Base-by-base conservation (phyloP, 345 rosid species). In the Ceriops zippeliana region DNA sequence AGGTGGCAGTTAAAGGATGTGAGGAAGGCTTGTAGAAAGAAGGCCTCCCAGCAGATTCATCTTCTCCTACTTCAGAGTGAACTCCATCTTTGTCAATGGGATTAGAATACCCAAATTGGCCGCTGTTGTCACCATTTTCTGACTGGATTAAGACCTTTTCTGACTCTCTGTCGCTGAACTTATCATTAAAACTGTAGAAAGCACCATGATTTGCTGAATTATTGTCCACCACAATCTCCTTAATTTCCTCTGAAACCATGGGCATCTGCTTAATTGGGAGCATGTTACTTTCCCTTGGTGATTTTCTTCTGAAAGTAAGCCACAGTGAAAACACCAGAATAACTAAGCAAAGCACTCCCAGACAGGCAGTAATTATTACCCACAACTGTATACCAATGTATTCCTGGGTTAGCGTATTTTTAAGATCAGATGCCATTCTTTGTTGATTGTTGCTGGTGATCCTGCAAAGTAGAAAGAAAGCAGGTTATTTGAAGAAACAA, bases 171-270 rank as follows among this genome's bases (percentile, higher is more conserved):
- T 93, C 90, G 11, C 74, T 71, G 61, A 76, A 77, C 35, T 86
- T 89, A 49, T 90, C 91, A 72, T 79, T 75, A 59, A 86, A 81
- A 20, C 79, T 70, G 17, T 61, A 76, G 53, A 83, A 61, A 68
- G 35, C 69, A 56, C 73, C 90, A 68, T 79, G 80, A 70, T 81
- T 80, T 7, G 97, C 82, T 62, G 97, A 87, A 69, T 73, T 92
- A 71, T 88, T 92, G 85, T 87, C 97, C 57, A 89, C 81, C 53
- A 85, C 76, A 67, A 93, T 91, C 75, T 89, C 98, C 81, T 89
- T 93, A 75, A 93, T 89, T 75, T 93, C 97, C 70, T 91, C 92
- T 0, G 92, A 80, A 70, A 79, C 63, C 5, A 65, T 73, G 34
- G 89, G 86, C 37, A 70, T 69, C 73, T 81, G 86, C 49, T 78